phyloP scores from a whole-genome alignment of 23 red algal genomes.

The Chondrus crispus region DNA sequence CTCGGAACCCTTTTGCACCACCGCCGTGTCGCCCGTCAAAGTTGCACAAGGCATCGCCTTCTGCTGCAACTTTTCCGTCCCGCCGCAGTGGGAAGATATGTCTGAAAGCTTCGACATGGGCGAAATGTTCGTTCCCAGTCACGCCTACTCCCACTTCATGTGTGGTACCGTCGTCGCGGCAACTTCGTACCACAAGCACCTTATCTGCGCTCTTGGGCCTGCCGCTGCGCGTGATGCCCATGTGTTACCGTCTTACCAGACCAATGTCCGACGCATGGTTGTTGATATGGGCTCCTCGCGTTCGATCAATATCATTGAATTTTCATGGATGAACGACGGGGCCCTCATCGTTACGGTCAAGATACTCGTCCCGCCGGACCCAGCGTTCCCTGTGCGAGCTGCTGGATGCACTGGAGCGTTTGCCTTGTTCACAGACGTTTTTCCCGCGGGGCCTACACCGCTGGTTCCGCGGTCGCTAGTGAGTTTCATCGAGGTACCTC shows the following conservation, averaged over 20 bases:
- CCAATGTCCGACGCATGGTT: constrained; percentile 32
- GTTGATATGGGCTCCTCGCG: constrained; percentile 45
- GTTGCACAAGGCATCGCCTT: constrained; percentile 44
- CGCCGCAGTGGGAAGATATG: constrained; percentile 44
- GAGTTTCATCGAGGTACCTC: constrained; percentile 50
- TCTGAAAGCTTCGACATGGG: constrained; percentile 25
- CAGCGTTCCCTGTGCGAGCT: background rate
- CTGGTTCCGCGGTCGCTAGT: constrained; percentile 36
- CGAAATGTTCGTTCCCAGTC: constrained; percentile 60
- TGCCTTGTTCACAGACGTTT: constrained; percentile 34
- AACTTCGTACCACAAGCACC: constrained; percentile 55
- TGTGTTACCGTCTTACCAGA: constrained; percentile 20
- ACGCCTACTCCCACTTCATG: constrained; percentile 45
- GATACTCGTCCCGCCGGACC: constrained; percentile 33
- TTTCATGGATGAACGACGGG: constrained; percentile 63
- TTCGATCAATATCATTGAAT: constrained; percentile 50
- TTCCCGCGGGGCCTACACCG: constrained; percentile 15
- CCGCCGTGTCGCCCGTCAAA: background rate
- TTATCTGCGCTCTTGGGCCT: constrained; percentile 47
- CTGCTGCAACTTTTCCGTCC: constrained; percentile 55
- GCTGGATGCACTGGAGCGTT: constrained; percentile 59
- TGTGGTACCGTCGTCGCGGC: constrained; percentile 49
- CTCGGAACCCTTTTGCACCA: background rate
- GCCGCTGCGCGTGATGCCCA: constrained; percentile 24
- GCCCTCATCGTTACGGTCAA: constrained; percentile 52